phyloP scores from a whole-genome alignment of 805 yeast genomes.

The Metschnikowia gelsemii region DNA sequence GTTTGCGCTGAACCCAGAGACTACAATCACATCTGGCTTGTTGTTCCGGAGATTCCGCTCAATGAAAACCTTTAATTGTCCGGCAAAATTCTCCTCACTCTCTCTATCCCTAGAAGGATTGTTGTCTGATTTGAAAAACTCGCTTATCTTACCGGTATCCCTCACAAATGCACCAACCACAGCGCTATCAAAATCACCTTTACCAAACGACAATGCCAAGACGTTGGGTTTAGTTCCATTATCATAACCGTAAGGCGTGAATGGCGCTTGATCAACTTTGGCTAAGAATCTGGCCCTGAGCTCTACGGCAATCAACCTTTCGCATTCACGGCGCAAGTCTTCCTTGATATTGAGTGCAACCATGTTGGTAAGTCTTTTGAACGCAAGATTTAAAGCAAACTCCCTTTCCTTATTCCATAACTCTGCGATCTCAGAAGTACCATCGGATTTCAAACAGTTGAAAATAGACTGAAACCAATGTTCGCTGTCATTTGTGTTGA shows the following conservation, averaged over 20 bases:
- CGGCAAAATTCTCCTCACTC: slow-evolving; percentile 46
- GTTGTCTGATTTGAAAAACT: slow-evolving; percentile 74
- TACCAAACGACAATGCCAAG: slow-evolving; percentile 79
- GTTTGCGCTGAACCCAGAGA: slow-evolving; percentile 82
- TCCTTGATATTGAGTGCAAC: slow-evolving; percentile 79
- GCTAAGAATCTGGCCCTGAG: slow-evolving; percentile 68
- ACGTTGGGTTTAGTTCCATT: slow-evolving; percentile 85
- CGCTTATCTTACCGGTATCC: slow-evolving; percentile 76
- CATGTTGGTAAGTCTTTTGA: slow-evolving; percentile 63
- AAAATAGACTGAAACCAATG: slow-evolving; percentile 43
- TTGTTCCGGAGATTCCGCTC: slow-evolving; percentile 52
- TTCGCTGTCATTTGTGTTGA: slow-evolving; percentile 49
- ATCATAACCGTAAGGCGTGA: slow-evolving; percentile 71
- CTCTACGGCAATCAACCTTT: slow-evolving; percentile 62
- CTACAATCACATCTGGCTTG: slow-evolving; percentile 83
- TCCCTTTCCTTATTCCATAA: slow-evolving; percentile 82
- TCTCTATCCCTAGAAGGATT: slow-evolving; percentile 54
- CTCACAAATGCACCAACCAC: slow-evolving; percentile 77
- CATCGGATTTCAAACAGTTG: slow-evolving; percentile 67
- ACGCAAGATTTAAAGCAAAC: slow-evolving; percentile 61
- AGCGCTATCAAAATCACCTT: slow-evolving; percentile 82
- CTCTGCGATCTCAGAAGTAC: slow-evolving; percentile 68
- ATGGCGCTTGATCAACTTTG: slow-evolving; percentile 91
- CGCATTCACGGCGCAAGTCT: slow-evolving; percentile 72
- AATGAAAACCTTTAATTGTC: slow-evolving; percentile 66